Conservation (phyloP, 768 basidiomycete species). For the Roridomyces roridus region DNA sequence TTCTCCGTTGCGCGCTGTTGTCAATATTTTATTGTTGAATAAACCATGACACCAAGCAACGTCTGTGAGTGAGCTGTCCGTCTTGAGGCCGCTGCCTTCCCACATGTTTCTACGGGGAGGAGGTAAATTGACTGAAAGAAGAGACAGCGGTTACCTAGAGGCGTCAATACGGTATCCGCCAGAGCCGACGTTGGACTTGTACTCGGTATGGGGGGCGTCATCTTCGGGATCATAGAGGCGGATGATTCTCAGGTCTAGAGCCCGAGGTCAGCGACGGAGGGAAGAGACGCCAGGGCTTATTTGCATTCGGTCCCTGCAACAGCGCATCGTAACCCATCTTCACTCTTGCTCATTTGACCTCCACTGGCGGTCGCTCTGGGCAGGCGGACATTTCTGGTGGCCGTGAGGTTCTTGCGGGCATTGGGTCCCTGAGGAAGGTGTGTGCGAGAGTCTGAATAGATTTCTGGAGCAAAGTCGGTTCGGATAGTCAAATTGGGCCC, state of each 20-base stretch:
- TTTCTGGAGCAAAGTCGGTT: constrained; percentile 5
- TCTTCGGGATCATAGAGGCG: constrained; percentile 57
- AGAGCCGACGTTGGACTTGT: constrained; percentile 57
- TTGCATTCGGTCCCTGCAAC: constrained; percentile 83
- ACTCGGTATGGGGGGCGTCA: constrained; percentile 45
- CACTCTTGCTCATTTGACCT: constrained; percentile 69
- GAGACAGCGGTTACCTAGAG: constrained; percentile 33
- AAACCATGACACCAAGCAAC: constrained; percentile 78
- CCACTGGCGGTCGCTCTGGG: constrained; percentile 65
- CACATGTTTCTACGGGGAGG: constrained; percentile 62
- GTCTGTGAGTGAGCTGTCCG: constrained; percentile 79
- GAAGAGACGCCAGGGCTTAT: constrained; percentile 22
- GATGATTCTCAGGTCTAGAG: constrained; percentile 63
- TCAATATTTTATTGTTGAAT: constrained; percentile 78
- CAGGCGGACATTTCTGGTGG: constrained; percentile 61
- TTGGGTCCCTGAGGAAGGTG: constrained; percentile 48
- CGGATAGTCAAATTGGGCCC: constrained; percentile 14
- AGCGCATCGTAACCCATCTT: constrained; percentile 70
- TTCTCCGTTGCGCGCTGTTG: constrained; percentile 82
- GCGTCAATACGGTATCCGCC: constrained; percentile 75
- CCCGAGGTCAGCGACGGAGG: neutral
- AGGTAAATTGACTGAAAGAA: too few relatives aligned
- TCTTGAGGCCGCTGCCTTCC: constrained; percentile 79
- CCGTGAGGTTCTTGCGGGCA: constrained; percentile 19
- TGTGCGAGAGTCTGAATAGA: constrained; percentile 48